These are phyloP conservation scores for Kregervanrija delftensis DNA, from an alignment of 805 yeast genomes.

Conservation along the genomic window DNA sequence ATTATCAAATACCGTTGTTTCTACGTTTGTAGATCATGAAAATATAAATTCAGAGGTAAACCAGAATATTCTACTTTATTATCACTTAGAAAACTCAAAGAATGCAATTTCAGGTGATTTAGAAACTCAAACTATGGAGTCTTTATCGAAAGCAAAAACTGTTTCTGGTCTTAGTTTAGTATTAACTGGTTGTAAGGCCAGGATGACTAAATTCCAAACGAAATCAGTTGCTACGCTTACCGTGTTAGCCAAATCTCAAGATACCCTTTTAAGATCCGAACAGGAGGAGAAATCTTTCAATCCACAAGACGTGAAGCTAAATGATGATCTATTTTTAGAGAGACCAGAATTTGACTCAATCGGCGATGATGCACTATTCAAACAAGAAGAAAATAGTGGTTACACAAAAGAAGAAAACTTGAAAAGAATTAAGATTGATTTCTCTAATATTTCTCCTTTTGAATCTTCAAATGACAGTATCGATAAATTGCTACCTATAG, in stretches of 20 bases:
- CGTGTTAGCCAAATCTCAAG: conserved; percentile 57
- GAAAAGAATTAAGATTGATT: conserved; percentile 38
- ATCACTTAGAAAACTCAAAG: conserved; percentile 63
- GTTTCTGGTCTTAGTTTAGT: conserved; percentile 56
- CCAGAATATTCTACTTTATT: conserved; percentile 36
- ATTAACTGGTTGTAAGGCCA: conserved; percentile 84
- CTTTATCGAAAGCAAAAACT: conserved; percentile 48
- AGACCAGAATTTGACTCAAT: conserved; percentile 62
- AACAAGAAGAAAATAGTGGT: conserved; percentile 26
- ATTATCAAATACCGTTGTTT: conserved; percentile 29
- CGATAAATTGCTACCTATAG: conserved; percentile 53
- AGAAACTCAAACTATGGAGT: conserved; percentile 53
- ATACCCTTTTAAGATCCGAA: conserved; percentile 14
- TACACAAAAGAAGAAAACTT: conserved; percentile 18
- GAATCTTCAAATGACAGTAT: conserved; percentile 16
- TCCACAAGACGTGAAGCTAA: conserved; percentile 55
- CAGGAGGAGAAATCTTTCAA: conserved; percentile 17
- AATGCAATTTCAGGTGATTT: conserved; percentile 54
- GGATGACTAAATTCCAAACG: conserved; percentile 76
- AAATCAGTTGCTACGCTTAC: conserved; percentile 67
- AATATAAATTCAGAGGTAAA: conserved; percentile 24
- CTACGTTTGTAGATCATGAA: conserved; percentile 27
- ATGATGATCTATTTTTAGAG: conserved; percentile 75
- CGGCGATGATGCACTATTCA: conserved; percentile 38
- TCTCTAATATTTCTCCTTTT: conserved; percentile 10